Evolutionary conservation across 129 eudicot genomes (phyloP).

Genomic region (Flaveria brownii): DNA sequence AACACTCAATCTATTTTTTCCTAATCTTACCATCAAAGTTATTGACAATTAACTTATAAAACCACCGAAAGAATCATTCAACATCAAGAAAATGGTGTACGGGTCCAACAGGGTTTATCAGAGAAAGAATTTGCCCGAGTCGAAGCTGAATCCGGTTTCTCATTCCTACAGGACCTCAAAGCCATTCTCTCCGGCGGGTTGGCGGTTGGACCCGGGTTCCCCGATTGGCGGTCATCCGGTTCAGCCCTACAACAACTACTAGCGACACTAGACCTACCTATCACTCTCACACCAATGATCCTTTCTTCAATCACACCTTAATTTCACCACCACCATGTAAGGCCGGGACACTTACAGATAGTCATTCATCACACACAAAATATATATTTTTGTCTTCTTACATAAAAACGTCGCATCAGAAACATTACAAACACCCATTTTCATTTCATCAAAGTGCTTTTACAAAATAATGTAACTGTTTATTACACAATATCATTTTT

Average conservation of each 20-base stretch:
- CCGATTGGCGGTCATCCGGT: conserved; percentile 86
- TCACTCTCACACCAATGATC: too few species aligned
- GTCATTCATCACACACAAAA: too few species aligned
- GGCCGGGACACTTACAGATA: too few species aligned
- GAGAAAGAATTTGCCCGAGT: conserved; percentile 71
- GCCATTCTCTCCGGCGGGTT: conserved; percentile 78
- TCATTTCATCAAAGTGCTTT: too few species aligned
- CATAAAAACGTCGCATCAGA: too few species aligned
- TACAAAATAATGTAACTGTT: too few species aligned
- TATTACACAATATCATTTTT: too few species aligned
- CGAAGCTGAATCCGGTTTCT: conserved; percentile 92
- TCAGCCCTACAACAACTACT: conserved; percentile 61
- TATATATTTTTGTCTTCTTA: too few species aligned
- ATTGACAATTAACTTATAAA: background rate
- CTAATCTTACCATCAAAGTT: conserved; percentile 16
- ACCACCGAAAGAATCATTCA: background rate
- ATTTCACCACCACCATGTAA: too few species aligned
- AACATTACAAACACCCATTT: too few species aligned
- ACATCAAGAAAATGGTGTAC: conserved; percentile 58
- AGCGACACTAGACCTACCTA: conserved; percentile 68
- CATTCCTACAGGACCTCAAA: conserved; percentile 84
- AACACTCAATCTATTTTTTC: background rate
- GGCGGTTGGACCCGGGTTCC: conserved; percentile 89
- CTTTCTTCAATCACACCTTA: too few species aligned
- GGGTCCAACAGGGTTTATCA: conserved; percentile 60